Evolutionary conservation across 495 filamentous ascomycete species (phyloP).

Genomic region (Aspergillus nidulans): DNA sequence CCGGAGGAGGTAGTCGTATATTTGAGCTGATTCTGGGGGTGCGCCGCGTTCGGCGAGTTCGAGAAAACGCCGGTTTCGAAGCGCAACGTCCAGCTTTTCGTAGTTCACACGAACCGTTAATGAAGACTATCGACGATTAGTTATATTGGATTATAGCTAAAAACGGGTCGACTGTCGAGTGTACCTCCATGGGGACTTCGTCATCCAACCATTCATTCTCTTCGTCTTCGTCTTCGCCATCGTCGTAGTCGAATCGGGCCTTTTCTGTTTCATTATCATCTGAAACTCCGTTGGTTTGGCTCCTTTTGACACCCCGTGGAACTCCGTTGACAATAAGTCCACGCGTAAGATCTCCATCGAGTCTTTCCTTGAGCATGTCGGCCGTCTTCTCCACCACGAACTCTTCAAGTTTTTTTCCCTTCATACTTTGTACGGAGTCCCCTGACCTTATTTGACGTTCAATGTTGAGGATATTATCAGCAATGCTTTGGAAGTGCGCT

Average conservation of each 20-base stretch:
- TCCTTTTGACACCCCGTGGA: slow-evolving; percentile 36
- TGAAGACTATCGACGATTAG: slow-evolving; percentile 38
- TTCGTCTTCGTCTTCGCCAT: slow-evolving; percentile 28
- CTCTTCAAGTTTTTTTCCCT: slow-evolving; percentile 56
- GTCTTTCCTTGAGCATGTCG: slow-evolving; percentile 28
- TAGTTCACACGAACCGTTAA: slow-evolving; percentile 78
- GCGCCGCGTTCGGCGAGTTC: slow-evolving; percentile 54
- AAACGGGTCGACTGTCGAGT: slow-evolving; percentile 3
- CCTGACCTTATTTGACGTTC: slow-evolving; percentile 35
- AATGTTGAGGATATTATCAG: slow-evolving; percentile 48
- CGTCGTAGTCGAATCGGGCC: slow-evolving; percentile 22
- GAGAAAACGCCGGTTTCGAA: slow-evolving; percentile 74
- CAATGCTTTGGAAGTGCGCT: slow-evolving; percentile 47
- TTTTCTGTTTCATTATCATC: slow-evolving; percentile 15
- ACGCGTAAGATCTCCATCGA: slow-evolving; percentile 30
- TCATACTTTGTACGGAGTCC: slow-evolving; percentile 40
- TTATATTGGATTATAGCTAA: background rate
- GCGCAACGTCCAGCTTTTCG: slow-evolving; percentile 73
- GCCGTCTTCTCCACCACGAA: slow-evolving; percentile 40
- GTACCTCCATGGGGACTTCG: slow-evolving; percentile 41
- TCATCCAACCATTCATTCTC: slow-evolving; percentile 42
- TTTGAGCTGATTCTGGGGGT: slow-evolving; percentile 52
- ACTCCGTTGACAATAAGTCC: slow-evolving; percentile 34
- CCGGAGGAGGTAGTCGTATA: slow-evolving; percentile 70
- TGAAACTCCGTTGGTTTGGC: slow-evolving; percentile 14